These are phyloP conservation scores for Coniella lustricola DNA, from an alignment of 2,329 filamentous ascomycete species.

Conservation along the genomic window DNA sequence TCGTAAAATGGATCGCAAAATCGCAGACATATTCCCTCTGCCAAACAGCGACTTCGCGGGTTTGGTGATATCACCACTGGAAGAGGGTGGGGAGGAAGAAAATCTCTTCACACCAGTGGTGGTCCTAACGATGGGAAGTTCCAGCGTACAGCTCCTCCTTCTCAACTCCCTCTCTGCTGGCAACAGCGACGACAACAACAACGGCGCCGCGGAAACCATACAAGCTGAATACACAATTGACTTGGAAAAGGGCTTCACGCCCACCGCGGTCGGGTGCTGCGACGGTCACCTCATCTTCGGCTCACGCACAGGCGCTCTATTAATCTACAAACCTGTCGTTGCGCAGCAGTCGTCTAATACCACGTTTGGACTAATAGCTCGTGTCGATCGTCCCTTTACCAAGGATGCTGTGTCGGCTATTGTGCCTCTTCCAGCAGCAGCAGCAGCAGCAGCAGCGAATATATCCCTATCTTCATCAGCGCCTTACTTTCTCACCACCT, in stretches of 20 bases:
- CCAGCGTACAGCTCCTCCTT: conserved; percentile 36
- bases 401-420: conserved; percentile 66
- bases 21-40: conserved; percentile 44
- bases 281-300: conserved; percentile 43
- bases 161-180: conserved; percentile 25
- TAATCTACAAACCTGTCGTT: conserved; percentile 25
- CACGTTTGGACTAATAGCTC: conserved; percentile 24
- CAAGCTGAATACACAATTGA: conserved; percentile 23
- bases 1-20: conserved; percentile 37
- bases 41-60: conserved; percentile 9
- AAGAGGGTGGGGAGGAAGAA: too few species aligned
- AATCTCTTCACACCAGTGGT: conserved; percentile 25
- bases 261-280: conserved; percentile 38
- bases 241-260: conserved; percentile 42
- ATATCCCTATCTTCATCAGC: conserved; percentile 14
- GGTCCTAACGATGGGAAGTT: conserved; percentile 39
- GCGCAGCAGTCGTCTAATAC: conserved; percentile 16
- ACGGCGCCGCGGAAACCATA: conserved; percentile 20
- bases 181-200: too few species aligned
- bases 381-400: conserved; percentile 32
- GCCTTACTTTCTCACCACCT: conserved; percentile 59
- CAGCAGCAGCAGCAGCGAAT: neutral
- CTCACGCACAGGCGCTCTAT: conserved; percentile 44
- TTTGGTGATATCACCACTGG: too few species aligned
- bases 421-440: conserved; percentile 32